Base-by-base conservation (phyloP, 331 rosid species). In the Prunus yedoensis region DNA sequence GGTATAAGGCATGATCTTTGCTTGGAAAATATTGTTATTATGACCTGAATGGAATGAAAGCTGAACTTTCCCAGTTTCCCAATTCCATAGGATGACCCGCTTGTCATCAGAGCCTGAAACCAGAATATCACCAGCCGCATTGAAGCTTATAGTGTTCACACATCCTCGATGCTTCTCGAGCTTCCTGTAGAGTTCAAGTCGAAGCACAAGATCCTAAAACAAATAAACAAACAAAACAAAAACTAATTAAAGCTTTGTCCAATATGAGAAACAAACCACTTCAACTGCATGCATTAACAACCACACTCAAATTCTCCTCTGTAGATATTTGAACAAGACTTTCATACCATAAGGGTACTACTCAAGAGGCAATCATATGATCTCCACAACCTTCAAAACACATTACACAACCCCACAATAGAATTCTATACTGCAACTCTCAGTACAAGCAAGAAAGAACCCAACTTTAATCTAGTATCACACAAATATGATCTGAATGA, bases 81-180 rank as follows among this genome's bases (percentile, higher is more conserved):
- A 93, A 56, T 90, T 84, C 98, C 98, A 93, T 57, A 93, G 93
- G 70, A 90, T 88, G 67, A 93, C 85, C 74, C 86, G 84, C 82
- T 57, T 61, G 71, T 93, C 98, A 86, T 93, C 98, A 18, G 98
- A 93, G 66, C 98, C 97, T 0, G 98, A 89, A 45, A 93, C 77
- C 75, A 93, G 80, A 72, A 88, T 68, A 71, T 84, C 91, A 73
- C 98, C 98, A 74, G 79, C 86, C 14, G 67, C 89, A 83, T 81
- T 93, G 84, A 93, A 93, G 92, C 87, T 76, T 41, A 93, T 85
- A 10, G 98, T 91, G 87, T 93, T 93, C 4, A 93, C 97, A 87
- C 98, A 93, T 25, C 95, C 97, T 69, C 73, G 87, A 80, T 93
- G 98, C 80, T 85, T 89, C 23, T 77, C 85, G 28, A 93, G 85